Evolutionary conservation across 2,329 filamentous ascomycete species (phyloP), one percentile per base, ranked within the genome.

Genomic region (Xylariaceae sp.): DNA sequence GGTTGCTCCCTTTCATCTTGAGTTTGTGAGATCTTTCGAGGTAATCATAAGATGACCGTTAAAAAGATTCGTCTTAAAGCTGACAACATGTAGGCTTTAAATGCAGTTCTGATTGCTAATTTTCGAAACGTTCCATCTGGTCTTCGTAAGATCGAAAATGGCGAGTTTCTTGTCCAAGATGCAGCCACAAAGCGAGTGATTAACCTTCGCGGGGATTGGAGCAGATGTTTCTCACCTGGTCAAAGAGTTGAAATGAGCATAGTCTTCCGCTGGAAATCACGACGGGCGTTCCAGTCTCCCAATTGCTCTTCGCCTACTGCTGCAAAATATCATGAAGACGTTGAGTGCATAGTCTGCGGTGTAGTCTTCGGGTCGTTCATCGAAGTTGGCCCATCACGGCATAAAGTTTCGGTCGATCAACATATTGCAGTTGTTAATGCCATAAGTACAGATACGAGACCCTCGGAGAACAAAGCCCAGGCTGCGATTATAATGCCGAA

Each of bases 1-100:
- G 18, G 27, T 18, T 20, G 30, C 11, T 21, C 39, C 18, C 1
- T 42, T 51, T 23, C 48, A 33, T 18, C 30, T 51, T n/a, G 24
- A 42, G 13, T 45, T 67, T 0, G 65, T 69, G n/a, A 64, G 65
- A 1, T 69, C 67, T 33, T 66, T 66, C 6, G 41, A 32, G 10
- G 41, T 26, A 11, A 8, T 41, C 9, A 20, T n/a, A n/a, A n/a
- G n/a, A n/a, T n/a, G n/a, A n/a, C n/a, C n/a, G n/a, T n/a, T n/a
- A n/a, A n/a, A n/a, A n/a, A n/a, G n/a, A n/a, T n/a, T n/a, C n/a
- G n/a, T n/a, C n/a, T n/a, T n/a, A n/a, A n/a, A n/a, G n/a, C n/a
- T n/a, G n/a, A n/a, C n/a, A n/a, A n/a, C n/a, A n/a, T n/a, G n/a
- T n/a, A n/a, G n/a, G n/a, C n/a, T n/a, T n/a, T n/a, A n/a, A n/a